Base-by-base conservation (phyloP, 2,329 filamentous ascomycete species). In the Lasiodiplodia hormozganensis region DNA sequence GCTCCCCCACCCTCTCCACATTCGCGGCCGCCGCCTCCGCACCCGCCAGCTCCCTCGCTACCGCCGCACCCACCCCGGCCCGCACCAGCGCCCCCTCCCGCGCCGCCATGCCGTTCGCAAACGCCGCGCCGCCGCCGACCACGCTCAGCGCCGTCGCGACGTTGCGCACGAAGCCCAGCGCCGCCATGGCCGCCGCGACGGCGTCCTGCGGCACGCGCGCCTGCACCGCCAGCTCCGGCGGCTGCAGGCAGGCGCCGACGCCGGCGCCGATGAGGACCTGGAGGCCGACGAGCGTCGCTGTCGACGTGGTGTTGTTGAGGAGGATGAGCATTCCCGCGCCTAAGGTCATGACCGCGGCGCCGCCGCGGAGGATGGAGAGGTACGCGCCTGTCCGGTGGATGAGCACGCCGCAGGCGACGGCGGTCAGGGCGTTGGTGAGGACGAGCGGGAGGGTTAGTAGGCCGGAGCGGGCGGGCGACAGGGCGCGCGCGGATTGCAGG, bases 401-500 rank as follows among this genome's bases (percentile, higher is more conserved):
- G 69, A 82, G 76, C 21, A 86, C 65, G 2, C 86, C 87, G 1
- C 80, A 75, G 10, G 82, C 69, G 1, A 85, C 83, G 69, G 83
- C 82, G 0, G 77, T 76, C 3, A 82, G 71, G 21, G 78, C 87
- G 51, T 89, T 85, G 0, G 91, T 90, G 0, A 92, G 81, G 2
- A 91, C 82, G 56, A 89, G 85, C 0, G 91, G 90, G 0, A 93
- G 82, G 2, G 91, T 82, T 16, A 79, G 73, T 0, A 90, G 72
- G 73, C 84, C 85, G 0, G 88, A 91, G 21, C 82, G 81, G 40
- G 91, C 80, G 0, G 90, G 88, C 0, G 84, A 84, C 1, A 87
- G 87, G 62, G 85, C 84, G 2, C 89, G 84, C 0, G 90, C 90
- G 3, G 88, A 85, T 75, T 94, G 92, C 67, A 92, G 89, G 78